Evolutionary conservation across 139 green algal genomes (phyloP).

Genomic region (Bryopsis sp.): DNA sequence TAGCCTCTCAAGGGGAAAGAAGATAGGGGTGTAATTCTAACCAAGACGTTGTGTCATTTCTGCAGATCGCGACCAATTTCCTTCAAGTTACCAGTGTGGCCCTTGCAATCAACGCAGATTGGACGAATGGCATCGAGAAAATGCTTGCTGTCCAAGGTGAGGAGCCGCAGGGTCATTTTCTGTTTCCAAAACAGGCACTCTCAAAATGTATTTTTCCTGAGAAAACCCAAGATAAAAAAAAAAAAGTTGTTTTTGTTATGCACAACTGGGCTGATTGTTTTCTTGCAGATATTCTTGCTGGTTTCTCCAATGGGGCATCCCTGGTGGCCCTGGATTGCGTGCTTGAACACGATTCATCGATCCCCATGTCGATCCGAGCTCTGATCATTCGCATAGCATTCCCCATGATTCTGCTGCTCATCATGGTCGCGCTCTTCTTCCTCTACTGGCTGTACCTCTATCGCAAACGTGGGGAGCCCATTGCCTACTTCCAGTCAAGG

Average conservation of each 20-base stretch:
- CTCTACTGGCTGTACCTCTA: constrained; percentile 4
- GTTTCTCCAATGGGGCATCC: constrained; percentile 15
- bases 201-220: too few species aligned
- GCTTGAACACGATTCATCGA: neutral
- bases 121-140: constrained; percentile 8
- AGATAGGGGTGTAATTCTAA: too few species aligned
- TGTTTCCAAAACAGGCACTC: too few species aligned
- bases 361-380: neutral
- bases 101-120: constrained; percentile 13
- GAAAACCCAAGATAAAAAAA: too few species aligned
- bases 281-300: neutral
- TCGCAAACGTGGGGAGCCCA: neutral
- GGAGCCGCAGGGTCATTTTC: too few species aligned
- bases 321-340: constrained; percentile 6
- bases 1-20: too few species aligned
- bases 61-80: constrained; percentile 17
- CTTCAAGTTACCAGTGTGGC: constrained; percentile 19
- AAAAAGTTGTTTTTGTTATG: too few species aligned
- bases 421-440: constrained; percentile 16
- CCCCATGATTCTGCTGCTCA: constrained; percentile 5
- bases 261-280: too few species aligned
- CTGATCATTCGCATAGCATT: constrained; percentile 13
- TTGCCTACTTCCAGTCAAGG: constrained; percentile 10
- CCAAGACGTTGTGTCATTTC: too few species aligned
- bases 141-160: too few species aligned